Conservation (phyloP, 805 yeast genomes). For the Kurtzmaniella cleridarum region DNA sequence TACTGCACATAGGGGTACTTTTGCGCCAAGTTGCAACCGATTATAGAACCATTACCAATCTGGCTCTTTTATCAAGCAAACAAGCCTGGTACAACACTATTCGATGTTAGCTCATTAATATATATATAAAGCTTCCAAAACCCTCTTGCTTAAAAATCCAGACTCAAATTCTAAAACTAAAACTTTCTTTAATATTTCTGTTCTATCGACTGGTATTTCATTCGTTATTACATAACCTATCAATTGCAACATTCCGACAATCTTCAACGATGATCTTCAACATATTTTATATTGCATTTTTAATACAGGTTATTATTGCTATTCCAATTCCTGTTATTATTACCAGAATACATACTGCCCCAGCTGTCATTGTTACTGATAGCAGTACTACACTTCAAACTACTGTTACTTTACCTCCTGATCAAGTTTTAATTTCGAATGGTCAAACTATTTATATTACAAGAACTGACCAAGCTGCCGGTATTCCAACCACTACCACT, state of each 20-base stretch:
- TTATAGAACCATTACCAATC: too few relatives aligned
- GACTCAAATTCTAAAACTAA: too few relatives aligned
- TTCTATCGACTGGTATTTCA: neutral
- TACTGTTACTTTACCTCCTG: constrained; percentile 47
- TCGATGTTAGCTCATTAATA: too few relatives aligned
- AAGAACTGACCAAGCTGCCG: constrained; percentile 26
- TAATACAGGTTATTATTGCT: constrained; percentile 19
- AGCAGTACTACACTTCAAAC: constrained; percentile 43
- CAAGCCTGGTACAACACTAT: too few relatives aligned
- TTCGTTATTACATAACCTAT: neutral
- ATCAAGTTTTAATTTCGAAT: constrained; percentile 45
- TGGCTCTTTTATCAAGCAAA: too few relatives aligned
- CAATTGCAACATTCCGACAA: neutral
- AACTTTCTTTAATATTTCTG: neutral
- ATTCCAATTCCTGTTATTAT: constrained; percentile 37
- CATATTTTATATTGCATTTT: constrained; percentile 8
- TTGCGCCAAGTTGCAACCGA: too few relatives aligned
- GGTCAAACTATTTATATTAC: constrained; percentile 49
- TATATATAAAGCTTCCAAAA: too few relatives aligned
- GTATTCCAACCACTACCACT: constrained; percentile 32
- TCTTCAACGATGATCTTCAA: constrained; percentile 1
- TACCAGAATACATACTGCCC: constrained; percentile 54
- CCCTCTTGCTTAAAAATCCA: too few relatives aligned
- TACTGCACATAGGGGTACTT: too few relatives aligned
- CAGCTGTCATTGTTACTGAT: constrained; percentile 42